These are phyloP conservation scores for Gaeumannomyces tritici DNA, from an alignment of 2,329 filamentous ascomycete genomes.

Conservation along the genomic window DNA sequence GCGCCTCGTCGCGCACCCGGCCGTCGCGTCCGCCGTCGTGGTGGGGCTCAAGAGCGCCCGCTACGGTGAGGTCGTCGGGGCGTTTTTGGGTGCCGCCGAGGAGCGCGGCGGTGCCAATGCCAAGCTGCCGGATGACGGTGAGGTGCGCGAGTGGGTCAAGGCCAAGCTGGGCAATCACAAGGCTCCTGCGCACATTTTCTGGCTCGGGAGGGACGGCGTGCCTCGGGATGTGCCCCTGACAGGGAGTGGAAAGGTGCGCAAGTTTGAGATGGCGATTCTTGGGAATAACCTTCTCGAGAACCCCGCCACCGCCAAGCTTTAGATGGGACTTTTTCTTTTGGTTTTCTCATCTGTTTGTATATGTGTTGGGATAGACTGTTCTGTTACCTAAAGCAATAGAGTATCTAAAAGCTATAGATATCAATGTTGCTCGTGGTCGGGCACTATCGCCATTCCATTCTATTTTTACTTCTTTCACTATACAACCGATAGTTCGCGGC, in stretches of 20 bases:
- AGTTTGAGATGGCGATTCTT: slow-evolving; percentile 51
- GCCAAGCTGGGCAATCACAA: slow-evolving; percentile 56
- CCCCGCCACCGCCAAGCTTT: slow-evolving; percentile 36
- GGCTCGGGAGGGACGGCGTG: slow-evolving; percentile 55
- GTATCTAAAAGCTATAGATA: background rate
- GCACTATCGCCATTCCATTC: no score
- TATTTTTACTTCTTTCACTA: background rate
- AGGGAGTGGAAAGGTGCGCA: slow-evolving; percentile 64
- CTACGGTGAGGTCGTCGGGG: slow-evolving; percentile 64
- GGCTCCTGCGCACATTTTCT: slow-evolving; percentile 65
- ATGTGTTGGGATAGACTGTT: background rate
- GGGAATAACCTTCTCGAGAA: slow-evolving; percentile 44
- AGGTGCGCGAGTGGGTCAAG: slow-evolving; percentile 54
- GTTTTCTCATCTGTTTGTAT: background rate
- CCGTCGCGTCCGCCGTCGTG: slow-evolving; percentile 55
- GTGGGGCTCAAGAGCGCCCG: slow-evolving; percentile 60
- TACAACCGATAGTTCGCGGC: no score
- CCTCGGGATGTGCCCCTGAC: slow-evolving; percentile 50
- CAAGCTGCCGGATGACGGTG: slow-evolving; percentile 35
- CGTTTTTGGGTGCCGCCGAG: slow-evolving; percentile 41
- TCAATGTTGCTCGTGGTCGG: no score
- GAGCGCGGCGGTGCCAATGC: slow-evolving; percentile 12
- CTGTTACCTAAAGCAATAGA: background rate
- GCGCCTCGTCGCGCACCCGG: slow-evolving; percentile 54
- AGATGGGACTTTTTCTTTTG: slow-evolving; percentile 2